Base-by-base conservation (phyloP, 129 eudicot species). In the Centaurea solstitialis region DNA sequence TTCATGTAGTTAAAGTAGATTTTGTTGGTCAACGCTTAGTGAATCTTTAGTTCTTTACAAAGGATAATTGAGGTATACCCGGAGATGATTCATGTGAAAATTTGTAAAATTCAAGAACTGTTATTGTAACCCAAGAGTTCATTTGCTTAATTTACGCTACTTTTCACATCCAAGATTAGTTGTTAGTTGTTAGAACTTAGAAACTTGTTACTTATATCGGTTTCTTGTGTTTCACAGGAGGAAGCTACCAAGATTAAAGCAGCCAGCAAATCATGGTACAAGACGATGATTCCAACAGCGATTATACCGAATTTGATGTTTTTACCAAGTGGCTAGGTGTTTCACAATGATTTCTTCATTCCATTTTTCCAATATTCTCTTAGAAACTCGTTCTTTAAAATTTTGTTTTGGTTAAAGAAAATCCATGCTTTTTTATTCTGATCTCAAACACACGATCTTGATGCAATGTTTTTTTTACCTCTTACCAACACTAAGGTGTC, bases 301-400 rank as follows among this genome's bases (percentile, higher is more conserved):
- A 92, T 65, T 92, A 88, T 83, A 87, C 93, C 0, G 97, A 92
- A 77, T 90, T 90, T 64, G 91, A 92, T 64, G 86, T 80, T 76
- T 90, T 92, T 79, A 74, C 88, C 39, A 92, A 89, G 84, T 91
- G 97, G 97, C 84, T 91, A 40, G 97, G 93, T 7, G 96, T 88
- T 23, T 88, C 96, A 10, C 96, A 91, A 91, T 91, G 75, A 88
- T 37, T 40, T 43, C 37, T 41, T 24, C 21, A 53, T 15, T 53
- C 21, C 62, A 53, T 15, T 53, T 57, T 57, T n/a, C 65, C 65
- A 17, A 57, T 5, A 57, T 57, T 57, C 2, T 4, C 65, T 17
- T 57, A 5, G 65, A 57, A 53, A 57, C 22, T 57, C 1, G 9
- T 57, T 57, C 3, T 57, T 57, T 57, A 57, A 57, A 57, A 17